These are phyloP conservation scores for Teunomyces aglyptinius DNA, from an alignment of 805 yeast genomes.

Conservation along the genomic window DNA sequence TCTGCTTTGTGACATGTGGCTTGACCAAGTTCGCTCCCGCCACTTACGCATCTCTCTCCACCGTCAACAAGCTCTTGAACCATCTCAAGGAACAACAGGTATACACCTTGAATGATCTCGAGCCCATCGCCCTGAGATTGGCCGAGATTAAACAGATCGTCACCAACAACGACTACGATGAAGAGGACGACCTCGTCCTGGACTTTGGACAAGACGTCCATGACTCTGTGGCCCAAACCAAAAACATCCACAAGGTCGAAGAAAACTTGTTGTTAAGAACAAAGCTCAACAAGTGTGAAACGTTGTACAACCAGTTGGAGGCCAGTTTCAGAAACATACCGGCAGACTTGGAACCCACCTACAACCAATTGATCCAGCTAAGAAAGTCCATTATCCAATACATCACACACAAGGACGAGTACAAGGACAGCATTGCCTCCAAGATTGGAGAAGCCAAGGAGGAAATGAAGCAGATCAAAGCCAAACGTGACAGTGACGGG, in stretches of 20 bases:
- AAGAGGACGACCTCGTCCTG: conserved; percentile 12
- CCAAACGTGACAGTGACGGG: conserved; percentile 54
- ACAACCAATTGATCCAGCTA: conserved; percentile 60
- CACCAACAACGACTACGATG: conserved; percentile 16
- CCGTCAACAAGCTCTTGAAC: conserved; percentile 79
- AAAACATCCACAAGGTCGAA: conserved; percentile 43
- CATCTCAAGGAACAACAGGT: conserved; percentile 81
- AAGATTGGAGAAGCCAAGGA: conserved; percentile 20
- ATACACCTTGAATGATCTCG: conserved; percentile 79
- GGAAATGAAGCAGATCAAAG: conserved; percentile 28
- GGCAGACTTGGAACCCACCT: conserved; percentile 36
- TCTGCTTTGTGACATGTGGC: conserved; percentile 91
- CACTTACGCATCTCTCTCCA: conserved; percentile 82
- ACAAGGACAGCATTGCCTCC: conserved; percentile 7
- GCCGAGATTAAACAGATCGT: conserved; percentile 68
- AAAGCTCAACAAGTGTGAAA: conserved; percentile 63
- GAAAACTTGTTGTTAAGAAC: conserved; percentile 60
- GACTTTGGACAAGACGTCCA: conserved; percentile 11
- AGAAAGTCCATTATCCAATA: conserved; percentile 56
- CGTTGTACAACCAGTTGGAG: conserved; percentile 56
- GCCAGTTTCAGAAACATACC: conserved; percentile 46
- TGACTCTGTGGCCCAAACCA: conserved; percentile 1
- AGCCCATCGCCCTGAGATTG: conserved; percentile 72
- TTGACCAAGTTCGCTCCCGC: conserved; percentile 89
- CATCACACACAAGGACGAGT: conserved; percentile 18